Evolutionary conservation across 225 moss, liverwort and hornwort species (phyloP).

Genomic region (Polytrichum commune): DNA sequence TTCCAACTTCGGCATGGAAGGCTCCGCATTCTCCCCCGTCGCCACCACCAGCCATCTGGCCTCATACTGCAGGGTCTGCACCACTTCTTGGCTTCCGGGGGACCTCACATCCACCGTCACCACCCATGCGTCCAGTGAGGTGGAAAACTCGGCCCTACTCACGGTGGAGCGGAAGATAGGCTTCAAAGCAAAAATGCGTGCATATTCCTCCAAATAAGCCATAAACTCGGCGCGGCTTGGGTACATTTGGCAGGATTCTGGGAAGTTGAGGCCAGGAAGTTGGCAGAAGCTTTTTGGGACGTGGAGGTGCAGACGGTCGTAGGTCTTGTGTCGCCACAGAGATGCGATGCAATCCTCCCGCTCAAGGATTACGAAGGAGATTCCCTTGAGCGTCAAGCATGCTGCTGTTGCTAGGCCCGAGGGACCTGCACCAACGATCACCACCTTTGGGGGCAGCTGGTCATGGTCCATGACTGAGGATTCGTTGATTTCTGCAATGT

Average conservation of each 20-base stretch:
- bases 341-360: conserved; percentile 25
- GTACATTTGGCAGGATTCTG: conserved; percentile 36
- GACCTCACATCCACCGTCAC: conserved; percentile 3
- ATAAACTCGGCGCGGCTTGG: conserved; percentile 48
- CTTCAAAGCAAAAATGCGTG: conserved; percentile 19
- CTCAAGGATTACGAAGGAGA: conserved; percentile 26
- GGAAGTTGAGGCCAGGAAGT: conserved; percentile 45
- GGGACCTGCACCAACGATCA: conserved; percentile 31
- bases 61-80: background rate
- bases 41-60: conserved; percentile 36
- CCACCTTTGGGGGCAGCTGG: no score
- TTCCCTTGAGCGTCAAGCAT: conserved; percentile 9
- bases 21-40: conserved; percentile 40
- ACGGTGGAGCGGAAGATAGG: conserved; percentile 33
- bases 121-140: background rate
- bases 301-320: conserved; percentile 43
- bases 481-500: no score
- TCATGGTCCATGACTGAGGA: no score
- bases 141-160: conserved; percentile 9
- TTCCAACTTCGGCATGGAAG: conserved; percentile 12
- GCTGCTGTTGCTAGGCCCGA: conserved; percentile 31
- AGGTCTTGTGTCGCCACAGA: conserved; percentile 40
- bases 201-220: conserved; percentile 39
- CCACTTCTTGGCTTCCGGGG: background rate
- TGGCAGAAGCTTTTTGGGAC: conserved; percentile 54